Evolutionary conservation across 441 rosid genomes (phyloP).

Genomic region (Rhodomyrtus psidioides): DNA sequence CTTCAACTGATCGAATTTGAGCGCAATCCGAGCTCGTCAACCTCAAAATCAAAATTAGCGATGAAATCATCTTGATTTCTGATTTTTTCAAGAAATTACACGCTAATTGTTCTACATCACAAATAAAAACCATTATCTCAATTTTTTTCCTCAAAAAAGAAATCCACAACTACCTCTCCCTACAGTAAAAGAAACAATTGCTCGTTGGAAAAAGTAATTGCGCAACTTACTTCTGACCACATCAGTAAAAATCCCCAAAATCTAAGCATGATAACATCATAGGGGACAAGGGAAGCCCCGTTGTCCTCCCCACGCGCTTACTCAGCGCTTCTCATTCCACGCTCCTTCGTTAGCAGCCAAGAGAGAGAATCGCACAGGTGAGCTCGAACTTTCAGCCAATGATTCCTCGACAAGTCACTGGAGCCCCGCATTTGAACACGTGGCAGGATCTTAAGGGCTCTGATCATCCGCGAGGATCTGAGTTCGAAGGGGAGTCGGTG

Average conservation of each 20-base stretch:
- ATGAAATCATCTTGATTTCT: too few relatives aligned
- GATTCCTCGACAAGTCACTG: background rate
- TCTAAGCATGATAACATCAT: background rate
- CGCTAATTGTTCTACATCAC: too few relatives aligned
- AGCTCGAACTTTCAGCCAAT: background rate
- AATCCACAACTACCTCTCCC: background rate
- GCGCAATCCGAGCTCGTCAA: too few relatives aligned
- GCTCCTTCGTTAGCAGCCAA: background rate
- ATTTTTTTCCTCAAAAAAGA: background rate
- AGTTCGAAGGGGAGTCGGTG: background rate
- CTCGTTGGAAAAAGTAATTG: background rate
- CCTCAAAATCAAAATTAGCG: too few relatives aligned
- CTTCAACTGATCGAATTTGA: too few relatives aligned
- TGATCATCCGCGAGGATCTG: background rate
- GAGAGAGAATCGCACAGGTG: rapidly evolving
- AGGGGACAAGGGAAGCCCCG: background rate
- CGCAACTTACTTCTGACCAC: background rate
- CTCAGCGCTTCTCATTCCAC: background rate
- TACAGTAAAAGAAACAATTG: background rate
- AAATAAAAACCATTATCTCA: background rate
- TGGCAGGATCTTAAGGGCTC: background rate
- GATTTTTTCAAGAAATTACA: too few relatives aligned
- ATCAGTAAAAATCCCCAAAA: background rate
- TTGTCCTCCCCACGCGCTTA: background rate
- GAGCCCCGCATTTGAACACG: background rate